Evolutionary conservation across 768 basidiomycete genomes (phyloP), one percentile per base, ranked within the genome.

Genomic region (Rhizopogon vesiculosus): DNA sequence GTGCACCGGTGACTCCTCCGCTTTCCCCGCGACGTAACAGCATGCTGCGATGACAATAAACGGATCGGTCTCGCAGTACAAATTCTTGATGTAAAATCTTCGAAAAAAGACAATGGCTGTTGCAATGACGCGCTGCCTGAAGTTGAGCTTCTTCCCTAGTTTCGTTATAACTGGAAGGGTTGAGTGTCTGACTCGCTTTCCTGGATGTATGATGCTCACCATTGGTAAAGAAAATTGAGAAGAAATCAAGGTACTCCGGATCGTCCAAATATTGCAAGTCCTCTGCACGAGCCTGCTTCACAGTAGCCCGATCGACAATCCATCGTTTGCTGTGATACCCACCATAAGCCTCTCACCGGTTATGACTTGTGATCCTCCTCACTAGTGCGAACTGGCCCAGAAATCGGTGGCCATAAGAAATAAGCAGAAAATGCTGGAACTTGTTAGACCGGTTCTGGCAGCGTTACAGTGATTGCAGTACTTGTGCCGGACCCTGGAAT

Each of bases 181-280:
- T 39, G 22, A 22, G 39, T 49, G 42, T 25, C 29, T 8, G 18
- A 19, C 42, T 45, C n/a, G 8, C 22, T 31, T 10, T 35, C 25
- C 13, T n/a, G 25, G 28, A 28, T 39, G 18, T 9, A 4, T 35
- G 18, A 13, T 6, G 59, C 74, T 51, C 44, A 93, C 93, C 75
- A 64, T 92, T 91, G 31, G 89, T 87, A 65, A 96, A 96, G 73
- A 90, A 97, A 50, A 98, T 90, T 33, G 82, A 79, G 45, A 98
- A 75, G 66, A 93, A 89, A 39, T 87, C 86, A 58, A 98, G 77
- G 58, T 82, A 69, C 59, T 95, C 89, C 7, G 86, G 83, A 45
- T 87, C 83, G 19, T 86, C 85, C 48, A 92, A 84, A 68, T 93
- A 94, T 50, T 79, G 79, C 50, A 88, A 68, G 68, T 98, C 96